These are phyloP conservation scores for Ceratocystis harringtonii DNA, from an alignment of 2,329 filamentous ascomycete species.

Conservation along the genomic window DNA sequence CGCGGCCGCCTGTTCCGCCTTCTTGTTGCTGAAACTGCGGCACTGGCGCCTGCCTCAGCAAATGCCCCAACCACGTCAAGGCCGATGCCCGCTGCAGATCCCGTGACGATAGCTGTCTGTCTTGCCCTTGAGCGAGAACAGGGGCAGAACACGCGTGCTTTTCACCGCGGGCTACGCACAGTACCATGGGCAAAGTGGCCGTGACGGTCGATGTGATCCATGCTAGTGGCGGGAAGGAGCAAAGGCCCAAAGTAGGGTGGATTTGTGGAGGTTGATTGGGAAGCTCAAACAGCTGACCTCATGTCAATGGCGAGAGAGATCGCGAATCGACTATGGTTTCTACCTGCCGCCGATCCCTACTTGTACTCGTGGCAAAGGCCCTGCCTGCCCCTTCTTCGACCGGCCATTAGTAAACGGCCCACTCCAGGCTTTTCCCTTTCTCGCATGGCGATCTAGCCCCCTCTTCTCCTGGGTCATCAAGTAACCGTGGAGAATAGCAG, in stretches of 20 bases:
- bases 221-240: slow-evolving; percentile 18
- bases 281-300: no score
- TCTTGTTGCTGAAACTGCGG: slow-evolving; percentile 23
- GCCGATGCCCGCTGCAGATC: slow-evolving; percentile 20
- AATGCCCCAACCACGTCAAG: slow-evolving; percentile 24
- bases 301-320: no score
- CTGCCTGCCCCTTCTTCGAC: not conserved
- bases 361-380: not conserved
- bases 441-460: no score
- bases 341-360: not conserved
- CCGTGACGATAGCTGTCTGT: slow-evolving; percentile 18
- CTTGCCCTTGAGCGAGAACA: slow-evolving; percentile 51
- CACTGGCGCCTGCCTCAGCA: slow-evolving; percentile 23
- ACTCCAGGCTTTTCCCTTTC: not conserved
- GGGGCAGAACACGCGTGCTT: slow-evolving; percentile 40
- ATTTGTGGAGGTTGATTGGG: not conserved
- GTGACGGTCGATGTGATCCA: slow-evolving; percentile 29
- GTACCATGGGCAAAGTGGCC: slow-evolving; percentile 44
- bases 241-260: not conserved
- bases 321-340: no score
- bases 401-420: not conserved
- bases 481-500: no score
- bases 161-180: slow-evolving; percentile 29
- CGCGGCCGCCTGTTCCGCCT: slow-evolving; percentile 21
- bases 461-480: no score